Conservation (phyloP, 495 filamentous ascomycete species). For the Penicillium desertorum region DNA sequence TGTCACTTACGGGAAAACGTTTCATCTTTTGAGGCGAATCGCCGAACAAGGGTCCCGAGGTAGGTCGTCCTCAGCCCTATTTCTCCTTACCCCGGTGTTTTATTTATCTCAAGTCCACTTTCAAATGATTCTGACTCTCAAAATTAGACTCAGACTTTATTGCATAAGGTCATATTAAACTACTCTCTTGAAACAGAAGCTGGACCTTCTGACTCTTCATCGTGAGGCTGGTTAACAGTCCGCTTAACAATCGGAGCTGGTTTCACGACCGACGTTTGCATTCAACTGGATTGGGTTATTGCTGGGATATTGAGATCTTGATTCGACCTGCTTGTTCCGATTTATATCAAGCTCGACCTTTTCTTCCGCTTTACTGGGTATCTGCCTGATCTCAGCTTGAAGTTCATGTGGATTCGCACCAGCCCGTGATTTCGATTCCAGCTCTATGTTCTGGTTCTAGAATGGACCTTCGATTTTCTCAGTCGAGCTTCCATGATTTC, state of each 20-base stretch:
- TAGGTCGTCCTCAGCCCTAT: constrained; percentile 31
- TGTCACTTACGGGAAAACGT: constrained; percentile 34
- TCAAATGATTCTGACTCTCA: constrained; percentile 23
- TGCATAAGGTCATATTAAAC: constrained; percentile 18
- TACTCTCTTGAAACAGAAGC: constrained; percentile 25
- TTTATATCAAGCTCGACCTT: constrained; percentile 4
- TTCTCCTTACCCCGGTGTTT: constrained; percentile 9
- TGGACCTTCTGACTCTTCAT: constrained; percentile 25
- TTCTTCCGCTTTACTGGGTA: constrained; percentile 3
- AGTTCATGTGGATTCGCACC: constrained; percentile 15
- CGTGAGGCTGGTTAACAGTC: constrained; percentile 23
- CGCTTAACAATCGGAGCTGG: constrained; percentile 27
- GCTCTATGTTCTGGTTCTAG: constrained; percentile 32
- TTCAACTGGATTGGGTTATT: constrained; percentile 35
- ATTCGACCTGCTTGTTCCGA: constrained; percentile 19
- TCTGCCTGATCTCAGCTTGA: constrained; percentile 11
- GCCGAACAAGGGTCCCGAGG: constrained; percentile 27
- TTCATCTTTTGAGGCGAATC: constrained; percentile 36
- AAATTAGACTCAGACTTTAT: constrained; percentile 13
- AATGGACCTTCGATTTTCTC: constrained; percentile 58
- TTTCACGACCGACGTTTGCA: constrained; percentile 30
- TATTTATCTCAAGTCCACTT: constrained; percentile 13
- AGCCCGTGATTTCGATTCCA: constrained; percentile 26
- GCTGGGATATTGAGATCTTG: constrained; percentile 24
- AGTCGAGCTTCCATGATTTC: constrained; percentile 53